Evolutionary conservation across 345 rosid genomes (phyloP), one percentile per base, ranked within the genome.

Genomic region (Citrus inodora): DNA sequence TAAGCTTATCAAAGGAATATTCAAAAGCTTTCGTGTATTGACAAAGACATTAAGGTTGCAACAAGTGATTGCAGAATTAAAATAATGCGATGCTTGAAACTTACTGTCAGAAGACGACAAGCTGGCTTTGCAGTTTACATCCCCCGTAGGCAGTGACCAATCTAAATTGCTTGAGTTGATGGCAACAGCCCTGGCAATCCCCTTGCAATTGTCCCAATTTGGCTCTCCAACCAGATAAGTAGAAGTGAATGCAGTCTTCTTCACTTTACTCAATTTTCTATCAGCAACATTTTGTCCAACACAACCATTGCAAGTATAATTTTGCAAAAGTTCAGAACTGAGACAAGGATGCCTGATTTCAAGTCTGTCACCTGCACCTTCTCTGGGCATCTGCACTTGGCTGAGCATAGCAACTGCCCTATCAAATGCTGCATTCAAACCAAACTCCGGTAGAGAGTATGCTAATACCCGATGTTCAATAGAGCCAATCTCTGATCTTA

Each of bases 321-420:
- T 89, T 70, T 86, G 86, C 63, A n/a, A 70, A 79, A 80, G 84
- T 80, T 61, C 71, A 77, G 81, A 83, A 79, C 75, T 66, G 1
- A 91, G 83, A 78, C 94, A 91, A 70, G 91, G 94, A 84, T 91
- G 92, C 79, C 74, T 83, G 68, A 87, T 32, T 75, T 80, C 78
- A 66, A 75, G 30, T 27, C 51, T 72, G 68, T 71, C 78, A 42
- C 73, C 19, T 27, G 21, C 27, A 63, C 74, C 79, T 78, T 78
- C 76, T 55, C 32, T 37, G 13, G 24, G 59, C 0, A 19, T 69
- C 74, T 80, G 79, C 66, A 64, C 58, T 73, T 68, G 83, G 37
- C 74, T 70, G 40, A 91, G 78, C 85, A 86, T 84, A 63, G 67
- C 72, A 30, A 91, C 71, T 33, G 91, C 82, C 85, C 91, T 83